Base-by-base conservation (phyloP, 495 filamentous ascomycete genomes). In the Rhypophila decipiens region DNA sequence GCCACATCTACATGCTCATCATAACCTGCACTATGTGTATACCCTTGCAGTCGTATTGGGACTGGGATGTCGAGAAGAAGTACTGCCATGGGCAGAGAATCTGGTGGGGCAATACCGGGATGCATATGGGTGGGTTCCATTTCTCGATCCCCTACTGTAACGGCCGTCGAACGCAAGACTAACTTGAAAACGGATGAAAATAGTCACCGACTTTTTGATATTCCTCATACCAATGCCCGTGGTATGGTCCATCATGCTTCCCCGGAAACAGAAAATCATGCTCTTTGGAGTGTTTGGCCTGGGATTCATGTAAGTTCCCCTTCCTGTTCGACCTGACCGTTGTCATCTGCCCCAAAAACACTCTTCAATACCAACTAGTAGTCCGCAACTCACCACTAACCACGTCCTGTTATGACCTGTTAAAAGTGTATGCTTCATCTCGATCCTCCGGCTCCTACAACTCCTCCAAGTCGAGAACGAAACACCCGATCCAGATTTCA, bases 171-270 rank as follows among this genome's bases (percentile, higher is more conserved):
- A n/a, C n/a, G n/a, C n/a, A n/a, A n/a, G n/a, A n/a, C n/a, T n/a
- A n/a, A n/a, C n/a, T n/a, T n/a, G n/a, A n/a, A n/a, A n/a, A n/a
- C n/a, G n/a, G n/a, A n/a, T n/a, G n/a, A n/a, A 4, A 40, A 13
- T 23, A 55, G 51, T 58, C 4, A 60, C 61, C 27, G 63, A 70
- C 41, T 48, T 69, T 2, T 21, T 68, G n/a, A 64, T 69, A 35
- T 58, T 70, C 21, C 13, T 66, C 17, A 38, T 72, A 0, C 69
- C 69, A 7, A 48, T 70, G 49, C 58, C 53, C 2, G 53, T 67
- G 18, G 61, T 72, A 10, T 68, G 67, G 66, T 46, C 46, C 2
- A 50, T 70, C 20, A 57, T 58, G 24, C 64, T 69, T n/a, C 58
- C 59, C 2, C 29, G 46, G 2, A 47, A 49, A 7, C 61, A 63